A percentile compares a stretch with the other conserved stretches of the same genome.
These are phyloP conservation scores for Hyaloscypha variabilis DNA, from an alignment of 495 filamentous ascomycete species.

Conservation along the genomic window DNA sequence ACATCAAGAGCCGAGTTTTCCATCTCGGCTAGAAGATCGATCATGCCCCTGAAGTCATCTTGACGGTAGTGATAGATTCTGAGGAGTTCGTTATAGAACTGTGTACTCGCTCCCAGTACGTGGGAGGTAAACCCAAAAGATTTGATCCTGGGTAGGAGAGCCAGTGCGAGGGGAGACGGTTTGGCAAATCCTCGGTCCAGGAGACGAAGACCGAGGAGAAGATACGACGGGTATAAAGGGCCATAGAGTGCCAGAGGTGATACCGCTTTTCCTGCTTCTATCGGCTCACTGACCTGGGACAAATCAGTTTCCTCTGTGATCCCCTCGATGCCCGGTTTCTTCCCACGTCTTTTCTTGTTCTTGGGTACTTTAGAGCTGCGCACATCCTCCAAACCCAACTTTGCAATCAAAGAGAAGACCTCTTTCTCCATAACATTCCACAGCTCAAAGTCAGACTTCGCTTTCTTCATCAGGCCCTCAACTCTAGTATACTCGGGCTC, in stretches of 20 bases:
- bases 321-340: conserved; percentile 23
- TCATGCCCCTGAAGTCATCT: conserved; percentile 60
- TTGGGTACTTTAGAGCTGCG: neutral
- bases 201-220: conserved; percentile 64
- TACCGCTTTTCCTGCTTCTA: conserved; percentile 10
- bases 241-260: conserved; percentile 50
- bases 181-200: conserved; percentile 61
- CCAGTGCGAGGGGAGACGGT: conserved; percentile 60
- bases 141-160: conserved; percentile 71
- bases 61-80: conserved; percentile 64
- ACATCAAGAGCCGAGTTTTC: conserved; percentile 66
- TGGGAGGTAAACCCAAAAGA: conserved; percentile 69
- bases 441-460: conserved; percentile 64
- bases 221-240: conserved; percentile 66
- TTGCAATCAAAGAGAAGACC: conserved; percentile 64
- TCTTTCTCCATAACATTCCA: conserved; percentile 73
- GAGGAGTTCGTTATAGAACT: conserved; percentile 76
- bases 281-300: neutral
- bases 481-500: conserved; percentile 45
- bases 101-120: conserved; percentile 70
- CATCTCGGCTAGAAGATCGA: conserved; percentile 76
- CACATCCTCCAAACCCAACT: conserved; percentile 37
- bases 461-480: conserved; percentile 47
- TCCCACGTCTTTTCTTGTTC: conserved; percentile 8
- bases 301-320: conserved; percentile 9